phyloP scores from a whole-genome alignment of 805 yeast species.

The Yamadazyma ubonensis region DNA sequence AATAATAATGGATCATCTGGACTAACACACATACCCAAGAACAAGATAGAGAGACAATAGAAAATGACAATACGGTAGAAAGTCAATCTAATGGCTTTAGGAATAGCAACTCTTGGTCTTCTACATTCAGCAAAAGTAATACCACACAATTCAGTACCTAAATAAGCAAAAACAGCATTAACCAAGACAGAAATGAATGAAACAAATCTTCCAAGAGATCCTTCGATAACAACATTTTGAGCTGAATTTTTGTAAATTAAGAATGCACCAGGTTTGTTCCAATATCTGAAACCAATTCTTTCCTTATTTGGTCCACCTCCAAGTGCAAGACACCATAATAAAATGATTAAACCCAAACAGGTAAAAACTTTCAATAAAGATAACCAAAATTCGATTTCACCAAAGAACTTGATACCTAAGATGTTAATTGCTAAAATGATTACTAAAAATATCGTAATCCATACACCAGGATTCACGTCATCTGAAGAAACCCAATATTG shows the following conservation, averaged over 20 bases:
- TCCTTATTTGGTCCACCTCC: slow-evolving; percentile 82
- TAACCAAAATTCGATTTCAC: slow-evolving; percentile 63
- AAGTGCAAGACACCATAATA: slow-evolving; percentile 61
- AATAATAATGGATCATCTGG: slow-evolving; percentile 52
- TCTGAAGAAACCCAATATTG: slow-evolving; percentile 53
- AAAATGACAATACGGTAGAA: slow-evolving; percentile 67
- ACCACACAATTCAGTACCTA: slow-evolving; percentile 70
- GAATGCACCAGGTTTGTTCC: slow-evolving; percentile 69
- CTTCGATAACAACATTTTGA: slow-evolving; percentile 35
- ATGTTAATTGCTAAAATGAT: slow-evolving; percentile 42
- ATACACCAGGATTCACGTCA: slow-evolving; percentile 54
- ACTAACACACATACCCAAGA: slow-evolving; percentile 69
- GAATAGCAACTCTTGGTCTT: slow-evolving; percentile 63
- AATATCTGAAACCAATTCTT: slow-evolving; percentile 69
- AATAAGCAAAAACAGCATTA: slow-evolving; percentile 66
- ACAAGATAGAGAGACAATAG: slow-evolving; percentile 58
- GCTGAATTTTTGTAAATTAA: slow-evolving; percentile 44
- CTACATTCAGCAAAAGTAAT: slow-evolving; percentile 73
- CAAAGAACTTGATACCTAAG: slow-evolving; percentile 51
- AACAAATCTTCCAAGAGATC: slow-evolving; percentile 55
- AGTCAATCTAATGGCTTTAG: slow-evolving; percentile 68
- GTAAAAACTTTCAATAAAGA: slow-evolving; percentile 64
- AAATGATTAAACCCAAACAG: slow-evolving; percentile 62
- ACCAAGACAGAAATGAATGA: slow-evolving; percentile 62
- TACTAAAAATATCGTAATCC: slow-evolving; percentile 50